These are phyloP conservation scores for Tricholoma bakamatsutake DNA, from an alignment of 768 basidiomycete species.

Conservation along the genomic window DNA sequence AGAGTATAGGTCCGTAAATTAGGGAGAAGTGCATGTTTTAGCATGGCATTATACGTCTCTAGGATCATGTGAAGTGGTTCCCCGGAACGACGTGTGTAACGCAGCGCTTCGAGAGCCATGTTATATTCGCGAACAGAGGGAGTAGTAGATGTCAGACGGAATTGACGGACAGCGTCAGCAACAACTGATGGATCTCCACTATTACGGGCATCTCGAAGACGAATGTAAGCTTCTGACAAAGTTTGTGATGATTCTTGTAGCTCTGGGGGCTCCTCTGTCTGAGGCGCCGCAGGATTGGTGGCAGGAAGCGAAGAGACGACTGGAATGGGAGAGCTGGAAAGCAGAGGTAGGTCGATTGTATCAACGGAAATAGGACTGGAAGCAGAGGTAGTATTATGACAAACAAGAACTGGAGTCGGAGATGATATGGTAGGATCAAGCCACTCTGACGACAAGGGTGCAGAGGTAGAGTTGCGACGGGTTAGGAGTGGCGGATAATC, in stretches of 20 bases:
- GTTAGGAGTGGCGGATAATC: constrained; percentile 28
- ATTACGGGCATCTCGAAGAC: constrained; percentile 22
- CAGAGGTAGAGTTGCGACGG: constrained; percentile 45
- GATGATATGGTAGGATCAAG: constrained; percentile 16
- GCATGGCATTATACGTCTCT: constrained; percentile 68
- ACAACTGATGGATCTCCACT: constrained; percentile 20
- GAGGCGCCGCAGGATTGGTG: constrained; percentile 18
- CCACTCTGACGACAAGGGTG: constrained; percentile 19
- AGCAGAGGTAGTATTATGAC: constrained; percentile 10
- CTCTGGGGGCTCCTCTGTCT: constrained; percentile 11
- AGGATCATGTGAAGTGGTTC: constrained; percentile 53
- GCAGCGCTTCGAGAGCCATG: constrained; percentile 49
- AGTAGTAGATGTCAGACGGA: constrained; percentile 21
- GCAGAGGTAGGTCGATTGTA: not conserved
- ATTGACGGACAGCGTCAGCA: constrained; percentile 29
- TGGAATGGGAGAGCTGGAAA: constrained; percentile 7
- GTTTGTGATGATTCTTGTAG: not conserved
- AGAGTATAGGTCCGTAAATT: constrained; percentile 54
- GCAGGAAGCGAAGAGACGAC: constrained; percentile 6
- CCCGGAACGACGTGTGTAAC: constrained; percentile 37
- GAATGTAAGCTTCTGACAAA: constrained; percentile 14
- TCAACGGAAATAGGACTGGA: constrained; percentile 6
- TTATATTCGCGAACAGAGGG: constrained; percentile 57
- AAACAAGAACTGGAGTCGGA: constrained; percentile 9
- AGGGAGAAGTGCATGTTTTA: constrained; percentile 55